These are phyloP conservation scores for Torulaspora indica DNA, from an alignment of 805 yeast species.

Conservation along the genomic window DNA sequence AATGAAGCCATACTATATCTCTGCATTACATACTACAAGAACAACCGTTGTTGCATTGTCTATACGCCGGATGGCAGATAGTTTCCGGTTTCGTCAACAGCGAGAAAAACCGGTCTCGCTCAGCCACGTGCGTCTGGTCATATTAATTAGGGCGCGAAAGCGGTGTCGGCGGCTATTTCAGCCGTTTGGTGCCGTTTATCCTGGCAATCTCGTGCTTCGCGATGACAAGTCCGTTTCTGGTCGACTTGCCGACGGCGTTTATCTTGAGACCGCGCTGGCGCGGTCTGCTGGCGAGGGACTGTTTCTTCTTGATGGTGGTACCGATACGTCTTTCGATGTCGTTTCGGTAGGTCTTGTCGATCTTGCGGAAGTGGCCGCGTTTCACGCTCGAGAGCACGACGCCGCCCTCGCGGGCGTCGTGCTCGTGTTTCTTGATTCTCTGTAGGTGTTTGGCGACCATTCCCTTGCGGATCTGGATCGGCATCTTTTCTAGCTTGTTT, in stretches of 20 bases:
- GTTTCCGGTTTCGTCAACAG: no score
- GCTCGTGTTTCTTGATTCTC: slow-evolving; percentile 55
- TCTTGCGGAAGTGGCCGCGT: slow-evolving; percentile 61
- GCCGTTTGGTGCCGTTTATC: slow-evolving; percentile 27
- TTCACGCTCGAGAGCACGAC: slow-evolving; percentile 69
- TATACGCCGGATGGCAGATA: no score
- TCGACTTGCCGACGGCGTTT: slow-evolving; percentile 67
- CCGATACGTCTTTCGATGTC: slow-evolving; percentile 42
- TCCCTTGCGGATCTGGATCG: slow-evolving; percentile 84
- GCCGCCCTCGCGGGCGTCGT: slow-evolving; percentile 85
- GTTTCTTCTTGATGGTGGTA: slow-evolving; percentile 48
- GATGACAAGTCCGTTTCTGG: slow-evolving; percentile 72
- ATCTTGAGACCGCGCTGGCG: slow-evolving; percentile 80
- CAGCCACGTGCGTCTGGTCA: no score
- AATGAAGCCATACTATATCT: no score
- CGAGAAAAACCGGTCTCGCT: no score
- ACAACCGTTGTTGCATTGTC: no score
- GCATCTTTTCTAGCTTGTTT: slow-evolving; percentile 64
- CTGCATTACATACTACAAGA: no score
- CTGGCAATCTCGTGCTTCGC: slow-evolving; percentile 62
- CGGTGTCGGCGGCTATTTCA: no score
- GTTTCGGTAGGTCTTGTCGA: slow-evolving; percentile 43
- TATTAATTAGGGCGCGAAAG: no score
- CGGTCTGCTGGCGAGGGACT: slow-evolving; percentile 36
- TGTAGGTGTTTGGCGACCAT: slow-evolving; percentile 56